A percentile compares a stretch with the other conserved stretches of the same genome.
Evolutionary conservation across 176 grass and related monocot species (phyloP).

Genomic region (Chloris gayana): DNA sequence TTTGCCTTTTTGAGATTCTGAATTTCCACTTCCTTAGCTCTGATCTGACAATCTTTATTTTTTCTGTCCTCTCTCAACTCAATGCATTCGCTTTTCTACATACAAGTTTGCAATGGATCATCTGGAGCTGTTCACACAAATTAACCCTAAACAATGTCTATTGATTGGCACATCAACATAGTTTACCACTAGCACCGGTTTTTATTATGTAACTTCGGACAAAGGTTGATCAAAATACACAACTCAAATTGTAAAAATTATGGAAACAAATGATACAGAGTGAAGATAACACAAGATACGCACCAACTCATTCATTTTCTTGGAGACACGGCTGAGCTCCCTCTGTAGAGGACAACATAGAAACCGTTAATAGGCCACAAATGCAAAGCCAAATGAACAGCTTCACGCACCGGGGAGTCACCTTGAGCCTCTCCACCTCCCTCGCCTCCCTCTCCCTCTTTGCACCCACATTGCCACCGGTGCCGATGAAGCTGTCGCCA

Average conservation of each 20-base stretch:
- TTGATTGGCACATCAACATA: not conserved
- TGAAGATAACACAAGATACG: conserved; percentile 13
- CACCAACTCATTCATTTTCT: conserved; percentile 59
- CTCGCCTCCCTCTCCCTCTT: conserved; percentile 43
- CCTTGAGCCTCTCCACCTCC: conserved; percentile 74
- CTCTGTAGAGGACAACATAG: conserved; percentile 37
- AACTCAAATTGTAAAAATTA: not conserved
- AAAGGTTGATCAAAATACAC: not conserved
- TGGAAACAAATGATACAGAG: not conserved
- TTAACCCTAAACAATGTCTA: not conserved
- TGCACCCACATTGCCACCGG: not conserved
- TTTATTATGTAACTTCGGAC: conserved; percentile 3
- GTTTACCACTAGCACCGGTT: not conserved
- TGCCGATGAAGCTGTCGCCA: not conserved
- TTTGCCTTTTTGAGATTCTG: conserved; percentile 58
- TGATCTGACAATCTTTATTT: conserved; percentile 74
- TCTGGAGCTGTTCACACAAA: not conserved
- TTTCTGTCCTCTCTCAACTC: conserved; percentile 62
- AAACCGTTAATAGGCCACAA: not conserved
- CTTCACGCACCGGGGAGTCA: not conserved
- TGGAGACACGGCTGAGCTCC: conserved; percentile 53
- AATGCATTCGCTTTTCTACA: conserved; percentile 69
- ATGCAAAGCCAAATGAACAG: conserved; percentile 9
- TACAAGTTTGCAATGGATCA: conserved; percentile 8
- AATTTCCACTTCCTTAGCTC: conserved; percentile 74